These are phyloP conservation scores for Suhomyces sp. DNA, from an alignment of 805 yeast genomes.

Conservation along the genomic window DNA sequence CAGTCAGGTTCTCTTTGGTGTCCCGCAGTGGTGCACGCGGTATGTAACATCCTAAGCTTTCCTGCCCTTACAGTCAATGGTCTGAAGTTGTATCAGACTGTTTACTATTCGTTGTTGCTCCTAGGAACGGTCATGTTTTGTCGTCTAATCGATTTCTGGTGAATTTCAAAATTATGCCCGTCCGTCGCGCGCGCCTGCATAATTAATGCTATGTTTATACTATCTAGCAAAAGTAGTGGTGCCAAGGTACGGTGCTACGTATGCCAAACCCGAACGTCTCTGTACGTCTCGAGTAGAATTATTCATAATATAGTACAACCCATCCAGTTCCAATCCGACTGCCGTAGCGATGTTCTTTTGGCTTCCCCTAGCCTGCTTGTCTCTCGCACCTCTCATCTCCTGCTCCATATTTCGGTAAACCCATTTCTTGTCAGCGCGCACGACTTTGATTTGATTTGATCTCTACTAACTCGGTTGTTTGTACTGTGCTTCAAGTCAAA, in stretches of 20 bases:
- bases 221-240: not conserved
- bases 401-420: not conserved
- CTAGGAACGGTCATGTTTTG: conserved; percentile 43
- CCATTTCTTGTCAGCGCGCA: conserved; percentile 1
- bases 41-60: conserved; percentile 71
- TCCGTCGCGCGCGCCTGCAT: conserved; percentile 1
- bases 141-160: not conserved
- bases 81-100: conserved; percentile 12
- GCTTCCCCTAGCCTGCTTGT: not conserved
- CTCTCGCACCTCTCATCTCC: not conserved
- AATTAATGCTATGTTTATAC: not conserved
- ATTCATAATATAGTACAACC: not conserved
- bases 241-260: not conserved
- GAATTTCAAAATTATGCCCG: not conserved
- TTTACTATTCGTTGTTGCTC: conserved; percentile 39
- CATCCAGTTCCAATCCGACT: not conserved
- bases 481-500: not conserved
- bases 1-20: conserved; percentile 53
- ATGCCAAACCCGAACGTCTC: not conserved
- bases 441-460: conserved; percentile 6
- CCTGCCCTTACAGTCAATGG: conserved; percentile 40
- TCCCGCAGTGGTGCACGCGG: conserved; percentile 54
- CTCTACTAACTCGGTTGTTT: not conserved
- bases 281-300: not conserved
- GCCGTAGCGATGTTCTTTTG: not conserved